Evolutionary conservation across 2,329 filamentous ascomycete species (phyloP).

Genomic region (Claviceps capensis): DNA sequence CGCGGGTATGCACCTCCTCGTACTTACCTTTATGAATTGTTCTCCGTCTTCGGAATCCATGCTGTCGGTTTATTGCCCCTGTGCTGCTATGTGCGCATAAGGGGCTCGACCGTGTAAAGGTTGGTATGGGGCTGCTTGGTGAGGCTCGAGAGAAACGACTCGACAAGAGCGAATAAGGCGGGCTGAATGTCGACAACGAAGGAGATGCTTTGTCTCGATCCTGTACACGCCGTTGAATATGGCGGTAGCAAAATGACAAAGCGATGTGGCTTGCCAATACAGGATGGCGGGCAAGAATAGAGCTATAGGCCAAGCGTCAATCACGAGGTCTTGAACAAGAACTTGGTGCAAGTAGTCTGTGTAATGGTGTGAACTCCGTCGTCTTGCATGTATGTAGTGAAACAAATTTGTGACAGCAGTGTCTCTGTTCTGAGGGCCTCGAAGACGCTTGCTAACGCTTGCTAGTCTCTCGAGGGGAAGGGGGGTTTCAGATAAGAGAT

Average conservation of each 20-base stretch:
- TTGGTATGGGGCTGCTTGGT: neutral
- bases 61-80: constrained; percentile 18
- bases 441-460: constrained; percentile 3
- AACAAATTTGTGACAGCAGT: neutral
- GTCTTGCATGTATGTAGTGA: neutral
- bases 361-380: neutral
- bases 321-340: neutral
- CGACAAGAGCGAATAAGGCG: neutral
- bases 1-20: neutral
- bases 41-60: constrained; percentile 88
- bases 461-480: neutral
- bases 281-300: neutral
- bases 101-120: neutral
- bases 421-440: neutral
- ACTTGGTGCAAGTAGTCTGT: neutral
- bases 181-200: neutral
- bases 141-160: neutral
- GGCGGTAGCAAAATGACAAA: neutral
- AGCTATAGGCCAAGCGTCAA: neutral
- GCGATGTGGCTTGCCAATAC: neutral
- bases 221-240: neutral
- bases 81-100: constrained; percentile 7
- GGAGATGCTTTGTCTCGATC: neutral
- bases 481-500: neutral
- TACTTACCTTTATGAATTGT: constrained; percentile 69